Evolutionary conservation across 2,329 filamentous ascomycete genomes (phyloP).

Genomic region (Pyricularia grisea): DNA sequence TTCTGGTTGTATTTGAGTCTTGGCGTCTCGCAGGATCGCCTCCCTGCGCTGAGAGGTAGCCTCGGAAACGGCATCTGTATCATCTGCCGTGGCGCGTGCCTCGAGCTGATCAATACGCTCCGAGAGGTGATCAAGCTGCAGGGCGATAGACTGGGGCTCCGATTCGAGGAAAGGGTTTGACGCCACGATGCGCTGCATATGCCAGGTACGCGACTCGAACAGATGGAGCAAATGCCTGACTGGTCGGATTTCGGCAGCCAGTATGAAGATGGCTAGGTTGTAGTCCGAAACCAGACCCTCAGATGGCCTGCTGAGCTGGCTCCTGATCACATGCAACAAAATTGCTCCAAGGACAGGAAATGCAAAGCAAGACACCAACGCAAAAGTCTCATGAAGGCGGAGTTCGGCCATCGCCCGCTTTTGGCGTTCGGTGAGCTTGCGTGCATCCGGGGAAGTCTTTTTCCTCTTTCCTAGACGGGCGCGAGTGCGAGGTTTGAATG

Average conservation of each 20-base stretch:
- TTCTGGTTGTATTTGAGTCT: constrained; percentile 63
- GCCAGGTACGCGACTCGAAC: constrained; percentile 67
- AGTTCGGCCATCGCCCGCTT: constrained; percentile 50
- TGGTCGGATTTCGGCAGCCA: constrained; percentile 79
- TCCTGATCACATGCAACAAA: constrained; percentile 71
- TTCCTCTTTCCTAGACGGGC: constrained; percentile 4
- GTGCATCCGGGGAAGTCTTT: background rate
- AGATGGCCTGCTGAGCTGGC: constrained; percentile 71
- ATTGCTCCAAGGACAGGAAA: constrained; percentile 74
- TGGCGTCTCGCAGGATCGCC: constrained; percentile 44
- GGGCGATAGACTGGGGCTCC: constrained; percentile 19
- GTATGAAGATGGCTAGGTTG: constrained; percentile 82
- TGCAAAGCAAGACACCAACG: constrained; percentile 68
- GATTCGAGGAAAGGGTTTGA: constrained; percentile 31
- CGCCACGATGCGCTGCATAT: constrained; percentile 67
- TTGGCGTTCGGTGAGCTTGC: constrained; percentile 8
- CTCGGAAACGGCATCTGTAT: constrained; percentile 11
- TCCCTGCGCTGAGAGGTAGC: constrained; percentile 6
- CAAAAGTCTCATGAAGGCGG: constrained; percentile 63
- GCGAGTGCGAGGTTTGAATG: constrained; percentile 15
- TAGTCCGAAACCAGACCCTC: constrained; percentile 87
- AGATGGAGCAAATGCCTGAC: constrained; percentile 74
- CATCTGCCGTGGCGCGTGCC: constrained; percentile 34
- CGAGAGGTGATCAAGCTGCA: constrained; percentile 46
- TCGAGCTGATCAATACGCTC: constrained; percentile 64